Conservation (phyloP, 345 rosid genomes). For the Eucalyptus urophylla region DNA sequence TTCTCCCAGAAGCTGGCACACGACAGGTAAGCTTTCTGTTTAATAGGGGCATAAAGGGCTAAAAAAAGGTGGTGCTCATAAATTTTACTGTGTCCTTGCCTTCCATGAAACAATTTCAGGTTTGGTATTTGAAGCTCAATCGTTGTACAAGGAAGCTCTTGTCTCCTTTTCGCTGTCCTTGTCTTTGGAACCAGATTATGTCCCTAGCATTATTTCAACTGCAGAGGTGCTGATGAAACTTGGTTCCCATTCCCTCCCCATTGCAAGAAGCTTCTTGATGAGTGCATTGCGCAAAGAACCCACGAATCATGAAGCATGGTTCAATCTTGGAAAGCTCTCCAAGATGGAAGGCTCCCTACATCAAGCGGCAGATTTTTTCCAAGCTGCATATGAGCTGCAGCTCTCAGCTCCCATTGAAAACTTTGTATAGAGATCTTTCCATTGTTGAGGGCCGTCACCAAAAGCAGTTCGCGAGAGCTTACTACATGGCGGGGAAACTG, state of each 20-base stretch:
- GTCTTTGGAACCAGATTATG: slow-evolving; percentile 66
- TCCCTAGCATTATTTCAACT: slow-evolving; percentile 72
- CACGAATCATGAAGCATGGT: slow-evolving; percentile 68
- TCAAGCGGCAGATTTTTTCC: slow-evolving; percentile 84
- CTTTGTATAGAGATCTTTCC: slow-evolving; percentile 7
- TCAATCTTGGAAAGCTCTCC: slow-evolving; percentile 67
- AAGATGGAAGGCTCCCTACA: slow-evolving; percentile 68
- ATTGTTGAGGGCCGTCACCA: not conserved
- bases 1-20: slow-evolving; percentile 77
- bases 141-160: slow-evolving; percentile 64
- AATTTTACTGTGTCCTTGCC: not conserved
- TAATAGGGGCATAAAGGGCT: not conserved
- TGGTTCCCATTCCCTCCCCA: slow-evolving; percentile 39
- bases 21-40: slow-evolving; percentile 33
- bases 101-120: slow-evolving; percentile 32
- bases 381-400: slow-evolving; percentile 84
- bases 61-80: not conserved
- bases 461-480: not conserved
- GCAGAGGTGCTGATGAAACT: slow-evolving; percentile 61
- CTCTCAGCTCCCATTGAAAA: slow-evolving; percentile 67
- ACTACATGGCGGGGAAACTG: not conserved
- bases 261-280: slow-evolving; percentile 82
- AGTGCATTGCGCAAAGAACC: slow-evolving; percentile 74
- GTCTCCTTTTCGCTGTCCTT: slow-evolving; percentile 54
- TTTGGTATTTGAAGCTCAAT: slow-evolving; percentile 47